Evolutionary conservation across 495 filamentous ascomycete genomes (phyloP).

Genomic region (Penicillium cinerascens): DNA sequence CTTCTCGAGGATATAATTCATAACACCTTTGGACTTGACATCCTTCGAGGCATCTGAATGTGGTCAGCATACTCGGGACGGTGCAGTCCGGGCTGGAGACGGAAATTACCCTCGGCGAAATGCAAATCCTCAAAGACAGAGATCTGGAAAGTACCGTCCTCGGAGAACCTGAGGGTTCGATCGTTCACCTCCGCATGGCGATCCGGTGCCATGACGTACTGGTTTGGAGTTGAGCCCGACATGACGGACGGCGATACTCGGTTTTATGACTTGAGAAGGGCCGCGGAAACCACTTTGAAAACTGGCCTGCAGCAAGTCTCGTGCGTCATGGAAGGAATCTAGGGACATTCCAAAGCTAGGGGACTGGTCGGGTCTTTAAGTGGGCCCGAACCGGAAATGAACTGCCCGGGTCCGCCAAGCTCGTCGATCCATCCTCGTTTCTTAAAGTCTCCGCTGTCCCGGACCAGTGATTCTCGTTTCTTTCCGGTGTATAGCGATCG

Average conservation of each 20-base stretch:
- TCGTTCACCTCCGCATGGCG: background rate
- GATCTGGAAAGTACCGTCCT: constrained; percentile 43
- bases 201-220: background rate
- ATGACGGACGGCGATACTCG: background rate
- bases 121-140: constrained; percentile 65
- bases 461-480: background rate
- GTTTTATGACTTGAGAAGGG: background rate
- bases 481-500: background rate
- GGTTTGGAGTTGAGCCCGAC: background rate
- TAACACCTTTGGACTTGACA: constrained; percentile 53
- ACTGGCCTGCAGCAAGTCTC: background rate
- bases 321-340: background rate
- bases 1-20: constrained; percentile 55
- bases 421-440: background rate
- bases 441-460: background rate
- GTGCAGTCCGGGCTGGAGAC: background rate
- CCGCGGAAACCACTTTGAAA: background rate
- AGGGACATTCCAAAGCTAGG: background rate
- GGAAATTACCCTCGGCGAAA: constrained; percentile 8
- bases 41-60: constrained; percentile 34
- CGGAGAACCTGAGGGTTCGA: constrained; percentile 16
- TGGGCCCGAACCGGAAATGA: constrained; percentile 2
- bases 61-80: background rate
- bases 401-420: background rate
- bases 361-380: background rate